Evolutionary conservation across 495 filamentous ascomycete genomes (phyloP), one percentile per base, ranked within the genome.

Genomic region (Lichina pygmaea): DNA sequence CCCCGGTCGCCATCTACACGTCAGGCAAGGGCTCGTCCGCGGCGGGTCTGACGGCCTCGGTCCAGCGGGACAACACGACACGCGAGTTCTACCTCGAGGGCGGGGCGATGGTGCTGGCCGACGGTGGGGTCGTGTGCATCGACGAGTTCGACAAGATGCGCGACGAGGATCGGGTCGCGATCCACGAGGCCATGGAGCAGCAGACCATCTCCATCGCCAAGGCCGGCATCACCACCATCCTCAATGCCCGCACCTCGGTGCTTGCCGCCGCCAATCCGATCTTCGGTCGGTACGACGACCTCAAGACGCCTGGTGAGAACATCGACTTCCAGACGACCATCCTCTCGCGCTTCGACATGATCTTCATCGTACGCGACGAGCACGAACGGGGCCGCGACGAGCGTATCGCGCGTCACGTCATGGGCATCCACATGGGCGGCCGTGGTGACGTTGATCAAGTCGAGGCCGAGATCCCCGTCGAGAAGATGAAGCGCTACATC

Each of bases 71-170:
- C 55, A 72, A 73, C 12, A 77, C 73, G 13, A 93, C 91, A 0
- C 76, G 91, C 42, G 89, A 99, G 59, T 95, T 99, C 59, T 95
- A 95, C 55, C 72, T 99, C 5, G 91, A 99, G 66, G 91, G 91
- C 45, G 91, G 91, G 58, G 91, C 91, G 33, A 95, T 99, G 91
- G 91, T 99, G 34, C 72, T 99, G 30, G 91, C 91, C 2, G 91
- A 99, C 53, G 86, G 86, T 10, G 91, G 91, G 54, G 91, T 95
- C 7, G 91, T 95, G 16, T 99, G 91, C 63, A 99, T 99, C 59
- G 91, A 99, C 57, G 91, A 99, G 60, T 99, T 99, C 58, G 91
- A 99, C 64, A 99, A 99, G 66, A 99, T 99, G 91, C 72, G 91
- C 48, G 91, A 99, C 59, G 91, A 99, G 59, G 91, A 99, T 52